Percentiles rank a stretch among this genome's conserved stretches.
Conservation (phyloP, 805 yeast species). For the Maudiozyma serrabonitensis region DNA sequence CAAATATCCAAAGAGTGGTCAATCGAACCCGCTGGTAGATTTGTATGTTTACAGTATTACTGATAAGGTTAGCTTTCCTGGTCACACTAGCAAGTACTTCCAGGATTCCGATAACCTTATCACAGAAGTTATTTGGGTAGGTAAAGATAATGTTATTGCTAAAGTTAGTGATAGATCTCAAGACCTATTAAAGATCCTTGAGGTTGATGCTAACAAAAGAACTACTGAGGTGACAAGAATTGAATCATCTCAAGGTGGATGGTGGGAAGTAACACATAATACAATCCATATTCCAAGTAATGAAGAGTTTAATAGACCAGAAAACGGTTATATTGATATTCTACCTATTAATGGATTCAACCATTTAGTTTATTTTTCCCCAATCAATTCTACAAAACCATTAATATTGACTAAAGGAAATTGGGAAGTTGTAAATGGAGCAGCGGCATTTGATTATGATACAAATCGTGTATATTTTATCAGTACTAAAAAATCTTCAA, state of each 20-base stretch:
- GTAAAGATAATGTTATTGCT: slow-evolving; percentile 40
- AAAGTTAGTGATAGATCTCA: slow-evolving; percentile 58
- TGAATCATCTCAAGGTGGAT: slow-evolving; percentile 44
- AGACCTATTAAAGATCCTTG: slow-evolving; percentile 48
- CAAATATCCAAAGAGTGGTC: slow-evolving; percentile 83
- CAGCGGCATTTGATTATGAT: slow-evolving; percentile 48
- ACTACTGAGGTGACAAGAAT: slow-evolving; percentile 37
- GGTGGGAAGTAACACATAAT: slow-evolving; percentile 72
- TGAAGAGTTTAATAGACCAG: slow-evolving; percentile 30
- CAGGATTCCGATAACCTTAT: slow-evolving; percentile 37
- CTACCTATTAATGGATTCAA: slow-evolving; percentile 50
- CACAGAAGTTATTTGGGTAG: slow-evolving; percentile 68
- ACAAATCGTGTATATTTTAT: slow-evolving; percentile 46
- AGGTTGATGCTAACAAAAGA: slow-evolving; percentile 37
- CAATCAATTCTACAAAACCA: slow-evolving; percentile 50
- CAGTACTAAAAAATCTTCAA: slow-evolving; percentile 68
- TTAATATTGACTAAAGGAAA: slow-evolving; percentile 58
- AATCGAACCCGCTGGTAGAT: slow-evolving; percentile 58
- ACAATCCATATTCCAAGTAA: slow-evolving; percentile 50
- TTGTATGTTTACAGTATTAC: slow-evolving; percentile 37
- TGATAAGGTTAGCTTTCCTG: slow-evolving; percentile 27
- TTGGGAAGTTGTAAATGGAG: slow-evolving; percentile 86
- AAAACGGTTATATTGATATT: slow-evolving; percentile 77
- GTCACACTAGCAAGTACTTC: slow-evolving; percentile 35
- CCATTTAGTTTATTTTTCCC: slow-evolving; percentile 80